Evolutionary conservation across 2,329 filamentous ascomycete genomes (phyloP).

Genomic region (Moelleriella libera): DNA sequence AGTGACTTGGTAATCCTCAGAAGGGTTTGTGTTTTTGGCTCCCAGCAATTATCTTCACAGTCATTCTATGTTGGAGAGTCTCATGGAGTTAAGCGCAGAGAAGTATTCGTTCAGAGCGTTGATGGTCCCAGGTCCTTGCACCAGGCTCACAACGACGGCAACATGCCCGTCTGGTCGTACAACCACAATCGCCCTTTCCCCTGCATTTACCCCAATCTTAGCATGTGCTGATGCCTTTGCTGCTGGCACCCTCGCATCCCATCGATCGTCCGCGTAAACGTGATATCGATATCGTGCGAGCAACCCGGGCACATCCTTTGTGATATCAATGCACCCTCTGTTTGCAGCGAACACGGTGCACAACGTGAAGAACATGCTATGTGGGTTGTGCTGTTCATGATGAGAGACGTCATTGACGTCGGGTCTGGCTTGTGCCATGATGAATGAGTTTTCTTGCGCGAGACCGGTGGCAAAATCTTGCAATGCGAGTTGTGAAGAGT

Average conservation of each 20-base stretch:
- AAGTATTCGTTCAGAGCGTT: constrained; percentile 80
- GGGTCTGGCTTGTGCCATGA: constrained; percentile 45
- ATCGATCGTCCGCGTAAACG: constrained; percentile 75
- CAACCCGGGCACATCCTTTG: constrained; percentile 51
- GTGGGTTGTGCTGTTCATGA: constrained; percentile 74
- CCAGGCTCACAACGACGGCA: constrained; percentile 58
- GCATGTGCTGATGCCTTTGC: constrained; percentile 65
- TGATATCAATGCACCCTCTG: constrained; percentile 58
- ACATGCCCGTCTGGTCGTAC: constrained; percentile 83
- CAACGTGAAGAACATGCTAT: constrained; percentile 69
- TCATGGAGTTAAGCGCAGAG: constrained; percentile 53
- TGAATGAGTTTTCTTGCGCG: constrained; percentile 56
- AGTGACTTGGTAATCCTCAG: no score
- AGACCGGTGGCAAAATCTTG: constrained; percentile 55
- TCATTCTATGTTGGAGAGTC: constrained; percentile 5
- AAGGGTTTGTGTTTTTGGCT: background rate
- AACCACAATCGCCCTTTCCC: constrained; percentile 65
- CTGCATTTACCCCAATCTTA: constrained; percentile 69
- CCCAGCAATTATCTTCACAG: background rate
- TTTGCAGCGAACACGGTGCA: constrained; percentile 59
- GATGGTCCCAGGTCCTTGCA: constrained; percentile 63
- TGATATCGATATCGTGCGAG: constrained; percentile 68
- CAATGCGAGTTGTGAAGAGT: constrained; percentile 47
- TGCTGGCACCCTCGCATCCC: constrained; percentile 54
- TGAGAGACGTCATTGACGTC: constrained; percentile 52